phyloP scores from a whole-genome alignment of 148 eudicot genomes.

The Persicaria tinctoria region DNA sequence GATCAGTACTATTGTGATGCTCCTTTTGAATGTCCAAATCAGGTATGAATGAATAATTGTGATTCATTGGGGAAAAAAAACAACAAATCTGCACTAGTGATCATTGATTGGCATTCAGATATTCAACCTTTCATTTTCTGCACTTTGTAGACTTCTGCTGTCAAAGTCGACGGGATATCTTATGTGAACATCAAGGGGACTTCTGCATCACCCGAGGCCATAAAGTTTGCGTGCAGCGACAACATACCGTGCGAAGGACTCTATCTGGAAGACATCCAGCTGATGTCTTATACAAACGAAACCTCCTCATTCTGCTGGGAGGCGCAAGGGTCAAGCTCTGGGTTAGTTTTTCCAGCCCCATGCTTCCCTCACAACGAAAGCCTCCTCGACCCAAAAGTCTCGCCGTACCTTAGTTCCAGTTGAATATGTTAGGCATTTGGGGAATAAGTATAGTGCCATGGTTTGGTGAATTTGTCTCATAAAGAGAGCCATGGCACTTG shows the following conservation, averaged over 20 bases:
- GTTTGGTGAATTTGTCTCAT: background rate
- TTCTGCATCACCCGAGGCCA: slow-evolving; percentile 68
- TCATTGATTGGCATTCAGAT: background rate
- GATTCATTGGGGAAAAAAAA: too few species aligned
- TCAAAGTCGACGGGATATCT: slow-evolving; percentile 48
- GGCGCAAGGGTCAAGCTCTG: slow-evolving; percentile 66
- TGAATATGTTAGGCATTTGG: background rate
- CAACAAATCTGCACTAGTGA: background rate
- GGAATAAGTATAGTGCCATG: background rate
- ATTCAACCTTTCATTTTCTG: background rate
- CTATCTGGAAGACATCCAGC: slow-evolving; percentile 64
- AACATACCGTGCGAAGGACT: slow-evolving; percentile 52
- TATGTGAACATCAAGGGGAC: slow-evolving; percentile 69
- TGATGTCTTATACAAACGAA: slow-evolving; percentile 28
- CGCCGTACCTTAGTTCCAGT: background rate
- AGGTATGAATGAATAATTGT: slow-evolving; percentile 33
- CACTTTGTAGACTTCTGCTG: slow-evolving; percentile 45
- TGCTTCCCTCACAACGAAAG: slow-evolving; percentile 34
- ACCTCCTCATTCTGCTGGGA: slow-evolving; percentile 76
- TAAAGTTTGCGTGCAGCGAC: slow-evolving; percentile 80
- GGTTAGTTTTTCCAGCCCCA: slow-evolving; percentile 54
- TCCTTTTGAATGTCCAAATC: slow-evolving; percentile 49
- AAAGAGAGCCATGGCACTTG: background rate
- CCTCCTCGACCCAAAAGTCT: slow-evolving; percentile 19
- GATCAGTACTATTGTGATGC: slow-evolving; percentile 89